These are phyloP conservation scores for Trichoderma pleuroti DNA, from an alignment of 2,329 filamentous ascomycete genomes.

Conservation along the genomic window DNA sequence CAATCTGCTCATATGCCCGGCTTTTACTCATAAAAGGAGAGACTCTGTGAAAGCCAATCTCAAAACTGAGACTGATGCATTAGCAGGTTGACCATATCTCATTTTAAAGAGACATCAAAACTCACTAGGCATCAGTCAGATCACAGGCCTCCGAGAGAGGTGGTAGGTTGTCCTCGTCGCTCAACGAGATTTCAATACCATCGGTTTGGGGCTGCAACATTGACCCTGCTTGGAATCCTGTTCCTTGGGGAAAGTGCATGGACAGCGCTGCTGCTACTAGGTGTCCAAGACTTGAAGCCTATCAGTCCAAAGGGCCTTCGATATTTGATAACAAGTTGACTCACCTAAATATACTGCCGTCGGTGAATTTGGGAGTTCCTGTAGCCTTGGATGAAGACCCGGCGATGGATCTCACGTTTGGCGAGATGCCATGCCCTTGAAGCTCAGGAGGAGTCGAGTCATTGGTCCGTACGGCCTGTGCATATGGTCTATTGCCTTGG, in stretches of 20 bases:
- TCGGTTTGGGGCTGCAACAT: neutral
- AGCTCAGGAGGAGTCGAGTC: neutral
- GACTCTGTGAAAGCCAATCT: neutral
- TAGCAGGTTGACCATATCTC: neutral
- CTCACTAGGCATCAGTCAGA: neutral
- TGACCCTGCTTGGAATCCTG: neutral
- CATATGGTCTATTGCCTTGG: neutral
- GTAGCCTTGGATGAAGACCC: neutral
- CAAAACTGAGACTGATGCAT: neutral
- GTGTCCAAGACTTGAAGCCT: neutral
- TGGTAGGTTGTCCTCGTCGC: neutral
- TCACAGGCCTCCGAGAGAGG: neutral
- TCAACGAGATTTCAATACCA: neutral
- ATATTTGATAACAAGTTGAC: neutral
- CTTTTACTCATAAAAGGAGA: conserved; percentile 13
- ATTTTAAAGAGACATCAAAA: neutral
- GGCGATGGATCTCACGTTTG: neutral
- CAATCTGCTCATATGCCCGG: conserved; percentile 8
- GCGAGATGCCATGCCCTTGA: neutral
- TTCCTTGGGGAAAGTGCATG: conserved; percentile 8
- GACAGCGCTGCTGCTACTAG: conserved; percentile 15
- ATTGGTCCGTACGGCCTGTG: neutral
- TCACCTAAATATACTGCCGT: conserved; percentile 15
- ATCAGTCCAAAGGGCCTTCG: neutral
- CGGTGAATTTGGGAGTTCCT: conserved; percentile 3